Evolutionary conservation across 164 flowering plant species (phyloP).

Genomic region (Malania oleifera): DNA sequence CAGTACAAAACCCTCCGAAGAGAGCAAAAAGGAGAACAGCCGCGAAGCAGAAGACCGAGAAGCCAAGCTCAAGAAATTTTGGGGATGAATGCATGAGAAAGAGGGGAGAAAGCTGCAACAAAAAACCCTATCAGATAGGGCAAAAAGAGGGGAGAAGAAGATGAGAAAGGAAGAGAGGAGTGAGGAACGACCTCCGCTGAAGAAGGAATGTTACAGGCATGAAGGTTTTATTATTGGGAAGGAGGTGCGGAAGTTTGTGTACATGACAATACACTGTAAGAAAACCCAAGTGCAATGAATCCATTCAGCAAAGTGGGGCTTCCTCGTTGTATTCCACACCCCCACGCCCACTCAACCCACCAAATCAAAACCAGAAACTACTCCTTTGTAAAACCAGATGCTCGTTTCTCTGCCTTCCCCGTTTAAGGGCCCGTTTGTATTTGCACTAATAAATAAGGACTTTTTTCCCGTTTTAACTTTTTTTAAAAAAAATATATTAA

Average conservation of each 20-base stretch:
- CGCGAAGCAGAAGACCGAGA: conserved; percentile 10
- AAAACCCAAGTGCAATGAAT: conserved; percentile 32
- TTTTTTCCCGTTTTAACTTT: too few relatives aligned
- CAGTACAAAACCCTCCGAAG: conserved; percentile 35
- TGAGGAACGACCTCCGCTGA: too few relatives aligned
- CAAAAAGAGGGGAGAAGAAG: conserved; percentile 27
- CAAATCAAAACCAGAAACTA: conserved; percentile 20
- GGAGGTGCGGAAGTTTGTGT: conserved; percentile 13
- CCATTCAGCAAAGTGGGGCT: conserved; percentile 14
- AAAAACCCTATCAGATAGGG: conserved; percentile 55
- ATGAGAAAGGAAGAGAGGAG: conserved; percentile 5
- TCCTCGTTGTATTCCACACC: conserved; percentile 5
- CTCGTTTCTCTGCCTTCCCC: too few relatives aligned
- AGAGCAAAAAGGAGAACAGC: conserved; percentile 37
- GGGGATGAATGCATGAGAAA: conserved; percentile 29
- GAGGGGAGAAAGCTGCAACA: conserved; percentile 4
- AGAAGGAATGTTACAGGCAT: background rate
- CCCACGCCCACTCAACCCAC: conserved; percentile 1
- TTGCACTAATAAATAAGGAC: too few relatives aligned
- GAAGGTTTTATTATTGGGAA: conserved; percentile 4
- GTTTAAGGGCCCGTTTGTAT: too few relatives aligned
- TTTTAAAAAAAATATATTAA: too few relatives aligned
- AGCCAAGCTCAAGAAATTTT: background rate
- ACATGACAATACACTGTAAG: conserved; percentile 13
- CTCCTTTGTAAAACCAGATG: too few relatives aligned